Percentiles rank a stretch among this genome's conserved stretches.
These are phyloP conservation scores for Fraxinus latifolia DNA, from an alignment of 305 asterid species.

Conservation along the genomic window DNA sequence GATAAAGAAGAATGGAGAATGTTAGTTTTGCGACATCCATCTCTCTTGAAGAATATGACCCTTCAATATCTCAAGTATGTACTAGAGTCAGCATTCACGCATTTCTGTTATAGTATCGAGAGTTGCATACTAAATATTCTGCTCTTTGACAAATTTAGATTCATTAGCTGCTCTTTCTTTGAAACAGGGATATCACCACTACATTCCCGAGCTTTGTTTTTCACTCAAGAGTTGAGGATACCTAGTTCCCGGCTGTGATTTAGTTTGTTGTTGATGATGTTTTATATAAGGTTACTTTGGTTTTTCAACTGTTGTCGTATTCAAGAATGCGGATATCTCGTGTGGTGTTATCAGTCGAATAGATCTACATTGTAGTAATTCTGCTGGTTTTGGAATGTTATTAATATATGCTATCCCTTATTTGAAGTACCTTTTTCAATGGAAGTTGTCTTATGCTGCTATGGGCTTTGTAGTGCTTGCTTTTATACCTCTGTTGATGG, in stretches of 20 bases:
- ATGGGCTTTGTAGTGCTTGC: neutral
- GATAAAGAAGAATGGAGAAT: slow-evolving; percentile 95
- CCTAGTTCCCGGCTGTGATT: slow-evolving; percentile 39
- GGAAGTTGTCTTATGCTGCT: neutral
- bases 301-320: neutral
- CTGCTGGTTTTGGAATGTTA: neutral
- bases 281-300: neutral
- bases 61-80: slow-evolving; percentile 91
- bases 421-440: neutral
- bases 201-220: slow-evolving; percentile 96
- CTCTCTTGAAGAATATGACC: slow-evolving; percentile 90
- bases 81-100: neutral
- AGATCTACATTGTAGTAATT: neutral
- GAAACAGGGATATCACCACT: slow-evolving; percentile 81
- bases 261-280: slow-evolving; percentile 9
- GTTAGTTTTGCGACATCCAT: slow-evolving; percentile 83
- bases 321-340: neutral
- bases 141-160: neutral
- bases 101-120: neutral
- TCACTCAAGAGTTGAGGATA: slow-evolving; percentile 90
- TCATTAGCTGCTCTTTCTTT: slow-evolving; percentile 4
- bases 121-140: neutral
- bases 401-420: neutral
- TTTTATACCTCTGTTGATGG: neutral
- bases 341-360: neutral